Evolutionary conservation across 805 yeast genomes (phyloP).

Genomic region (Candida koratica): DNA sequence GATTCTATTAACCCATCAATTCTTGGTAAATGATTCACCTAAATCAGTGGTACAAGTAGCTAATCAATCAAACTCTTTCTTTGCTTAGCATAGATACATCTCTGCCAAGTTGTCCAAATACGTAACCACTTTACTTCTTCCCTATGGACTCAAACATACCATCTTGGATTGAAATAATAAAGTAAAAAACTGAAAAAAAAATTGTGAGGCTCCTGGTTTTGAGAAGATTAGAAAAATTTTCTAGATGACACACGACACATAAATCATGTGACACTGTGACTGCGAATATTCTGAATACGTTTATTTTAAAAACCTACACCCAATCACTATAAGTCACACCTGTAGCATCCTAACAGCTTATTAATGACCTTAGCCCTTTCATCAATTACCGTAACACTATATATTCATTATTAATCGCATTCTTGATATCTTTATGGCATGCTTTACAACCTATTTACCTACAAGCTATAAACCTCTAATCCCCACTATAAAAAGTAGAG

Average conservation of each 20-base stretch:
- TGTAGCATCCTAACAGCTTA: no score
- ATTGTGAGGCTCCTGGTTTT: conserved; percentile 6
- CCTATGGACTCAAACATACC: conserved; percentile 10
- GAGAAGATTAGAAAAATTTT: conserved; percentile 11
- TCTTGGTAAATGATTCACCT: no score
- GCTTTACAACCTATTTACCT: conserved; percentile 2
- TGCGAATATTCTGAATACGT: conserved; percentile 9
- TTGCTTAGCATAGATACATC: no score
- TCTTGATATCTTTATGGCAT: conserved; percentile 7
- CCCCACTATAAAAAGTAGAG: neutral
- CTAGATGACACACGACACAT: conserved; percentile 2
- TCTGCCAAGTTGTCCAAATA: no score
- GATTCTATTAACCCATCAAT: no score
- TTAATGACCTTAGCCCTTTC: no score
- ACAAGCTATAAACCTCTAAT: conserved; percentile 5
- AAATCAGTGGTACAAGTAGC: no score
- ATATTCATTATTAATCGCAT: conserved; percentile 10
- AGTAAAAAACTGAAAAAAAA: conserved; percentile 7
- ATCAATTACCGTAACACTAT: conserved; percentile 9
- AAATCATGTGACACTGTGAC: conserved; percentile 11
- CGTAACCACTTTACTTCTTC: neutral
- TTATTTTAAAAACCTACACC: no score
- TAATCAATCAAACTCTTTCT: no score
- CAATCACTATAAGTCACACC: no score
- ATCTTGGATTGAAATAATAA: conserved; percentile 12